A percentile compares a stretch with the other conserved stretches of the same genome.
phyloP scores from a whole-genome alignment of 2,329 filamentous ascomycete genomes.

The Cytospora paraplurivora region DNA sequence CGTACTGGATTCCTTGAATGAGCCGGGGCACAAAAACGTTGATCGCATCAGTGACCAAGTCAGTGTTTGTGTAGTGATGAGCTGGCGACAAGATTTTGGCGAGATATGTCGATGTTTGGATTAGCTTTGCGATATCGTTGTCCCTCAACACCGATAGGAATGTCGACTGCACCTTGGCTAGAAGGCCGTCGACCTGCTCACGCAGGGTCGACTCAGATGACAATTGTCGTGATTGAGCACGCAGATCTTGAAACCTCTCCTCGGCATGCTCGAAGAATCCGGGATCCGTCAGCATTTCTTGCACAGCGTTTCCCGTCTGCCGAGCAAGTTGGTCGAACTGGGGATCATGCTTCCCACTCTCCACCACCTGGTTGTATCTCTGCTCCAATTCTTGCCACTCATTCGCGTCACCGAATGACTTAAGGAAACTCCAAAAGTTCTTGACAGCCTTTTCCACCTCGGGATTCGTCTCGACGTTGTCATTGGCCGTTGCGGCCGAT shows the following conservation, averaged over 20 bases:
- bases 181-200: constrained; percentile 71
- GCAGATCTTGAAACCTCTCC: constrained; percentile 52
- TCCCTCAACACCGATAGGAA: constrained; percentile 71
- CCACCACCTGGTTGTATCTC: constrained; percentile 69
- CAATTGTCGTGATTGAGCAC: constrained; percentile 61
- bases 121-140: constrained; percentile 68
- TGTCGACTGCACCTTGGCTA: constrained; percentile 69
- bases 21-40: constrained; percentile 80
- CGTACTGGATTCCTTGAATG: constrained; percentile 77
- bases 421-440: constrained; percentile 80
- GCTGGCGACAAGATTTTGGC: constrained; percentile 69
- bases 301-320: constrained; percentile 72
- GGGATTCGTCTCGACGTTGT: constrained; percentile 72
- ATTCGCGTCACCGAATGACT: constrained; percentile 72
- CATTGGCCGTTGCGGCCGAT: constrained; percentile 65
- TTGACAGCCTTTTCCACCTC: constrained; percentile 74
- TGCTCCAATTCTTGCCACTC: constrained; percentile 77
- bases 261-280: constrained; percentile 79
- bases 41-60: constrained; percentile 73
- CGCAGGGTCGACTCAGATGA: constrained; percentile 68
- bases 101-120: constrained; percentile 68
- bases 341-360: constrained; percentile 74
- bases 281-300: constrained; percentile 82
- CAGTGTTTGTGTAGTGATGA: constrained; percentile 65
- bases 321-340: constrained; percentile 79